Conservation (phyloP, 2,329 filamentous ascomycete genomes). For the Penicillium sp. region DNA sequence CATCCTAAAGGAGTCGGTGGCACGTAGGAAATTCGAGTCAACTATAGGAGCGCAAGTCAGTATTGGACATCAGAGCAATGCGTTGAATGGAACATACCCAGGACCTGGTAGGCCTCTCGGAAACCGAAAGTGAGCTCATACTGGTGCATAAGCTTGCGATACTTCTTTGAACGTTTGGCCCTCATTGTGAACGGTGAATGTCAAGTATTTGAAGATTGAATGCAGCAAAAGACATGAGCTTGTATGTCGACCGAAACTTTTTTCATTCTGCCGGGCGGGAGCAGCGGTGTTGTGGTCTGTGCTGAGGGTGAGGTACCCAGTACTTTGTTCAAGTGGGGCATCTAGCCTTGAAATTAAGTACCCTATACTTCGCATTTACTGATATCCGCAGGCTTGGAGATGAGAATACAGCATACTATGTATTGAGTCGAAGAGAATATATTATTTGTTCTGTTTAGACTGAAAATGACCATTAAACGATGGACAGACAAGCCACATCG, state of each 20-base stretch:
- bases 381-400: background rate
- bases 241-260: conserved; percentile 31
- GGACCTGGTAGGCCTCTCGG: conserved; percentile 88
- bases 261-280: conserved; percentile 41
- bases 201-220: conserved; percentile 11
- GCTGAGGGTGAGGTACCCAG: conserved; percentile 9
- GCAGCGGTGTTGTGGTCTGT: conserved; percentile 27
- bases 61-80: conserved; percentile 10
- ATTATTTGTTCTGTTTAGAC: background rate
- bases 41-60: conserved; percentile 50
- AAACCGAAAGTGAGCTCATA: conserved; percentile 87
- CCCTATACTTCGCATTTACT: background rate
- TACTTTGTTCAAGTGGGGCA: background rate
- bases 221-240: conserved; percentile 11
- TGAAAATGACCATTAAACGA: background rate
- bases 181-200: conserved; percentile 53
- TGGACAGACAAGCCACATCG: background rate
- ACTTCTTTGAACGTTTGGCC: conserved; percentile 70
- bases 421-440: background rate
- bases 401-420: background rate
- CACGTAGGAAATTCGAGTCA: conserved; percentile 80
- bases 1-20: conserved; percentile 84
- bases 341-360: background rate
- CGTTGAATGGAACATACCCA: conserved; percentile 53
- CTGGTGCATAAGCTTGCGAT: conserved; percentile 90